These are phyloP conservation scores for Lolium multiflorum DNA, from an alignment of 176 grass and related monocot genomes.

Conservation along the genomic window DNA sequence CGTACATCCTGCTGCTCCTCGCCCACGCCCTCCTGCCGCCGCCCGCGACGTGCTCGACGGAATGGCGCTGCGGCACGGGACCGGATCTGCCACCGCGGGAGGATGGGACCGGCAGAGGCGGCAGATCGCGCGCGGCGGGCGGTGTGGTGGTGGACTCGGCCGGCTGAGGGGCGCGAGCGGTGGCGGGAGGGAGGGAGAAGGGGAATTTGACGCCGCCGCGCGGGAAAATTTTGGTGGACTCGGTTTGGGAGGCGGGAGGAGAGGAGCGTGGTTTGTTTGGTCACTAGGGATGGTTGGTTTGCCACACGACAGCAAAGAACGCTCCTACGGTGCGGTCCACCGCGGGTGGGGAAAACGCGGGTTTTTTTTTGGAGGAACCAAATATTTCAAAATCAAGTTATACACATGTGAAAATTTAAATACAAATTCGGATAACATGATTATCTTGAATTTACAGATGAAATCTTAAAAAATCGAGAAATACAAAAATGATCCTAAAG, in stretches of 20 bases:
- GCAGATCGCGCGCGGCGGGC: neutral
- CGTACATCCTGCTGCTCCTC: conserved; percentile 64
- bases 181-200: conserved; percentile 3
- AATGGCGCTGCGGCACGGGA: conserved; percentile 3
- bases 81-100: conserved; percentile 2
- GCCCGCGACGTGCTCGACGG: conserved; percentile 45
- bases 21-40: neutral
- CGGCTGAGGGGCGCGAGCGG: neutral
- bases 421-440: too few relatives aligned
- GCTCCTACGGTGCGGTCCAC: too few relatives aligned
- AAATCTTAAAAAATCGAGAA: too few relatives aligned
- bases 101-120: neutral
- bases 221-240: conserved; percentile 33
- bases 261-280: neutral
- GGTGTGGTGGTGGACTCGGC: neutral
- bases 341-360: too few relatives aligned
- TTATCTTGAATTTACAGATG: too few relatives aligned
- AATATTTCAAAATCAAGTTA: too few relatives aligned
- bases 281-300: neutral
- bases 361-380: too few relatives aligned
- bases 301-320: neutral
- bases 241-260: conserved; percentile 12
- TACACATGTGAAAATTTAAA: too few relatives aligned
- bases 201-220: conserved; percentile 37
- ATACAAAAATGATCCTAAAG: too few relatives aligned